phyloP scores from a whole-genome alignment of 768 basidiomycete genomes.

The Termitomyces sp. region DNA sequence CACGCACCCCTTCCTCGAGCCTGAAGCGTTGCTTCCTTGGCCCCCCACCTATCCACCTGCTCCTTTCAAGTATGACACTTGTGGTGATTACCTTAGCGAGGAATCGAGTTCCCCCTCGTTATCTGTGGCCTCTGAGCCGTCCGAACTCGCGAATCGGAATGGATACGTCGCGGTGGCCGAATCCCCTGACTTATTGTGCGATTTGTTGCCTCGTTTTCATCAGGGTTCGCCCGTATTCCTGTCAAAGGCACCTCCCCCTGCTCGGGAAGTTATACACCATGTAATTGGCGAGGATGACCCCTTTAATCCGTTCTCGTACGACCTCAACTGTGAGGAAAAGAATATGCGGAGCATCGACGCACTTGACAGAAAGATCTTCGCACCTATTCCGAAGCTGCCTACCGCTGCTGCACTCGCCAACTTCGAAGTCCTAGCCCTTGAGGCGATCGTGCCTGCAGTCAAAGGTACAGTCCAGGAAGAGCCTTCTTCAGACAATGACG shows the following conservation, averaged over 20 bases:
- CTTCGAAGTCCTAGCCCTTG: conserved; percentile 1
- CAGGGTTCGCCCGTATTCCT: background rate
- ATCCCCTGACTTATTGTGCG: background rate
- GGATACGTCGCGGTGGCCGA: background rate
- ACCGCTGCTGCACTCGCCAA: background rate
- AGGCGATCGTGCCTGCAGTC: background rate
- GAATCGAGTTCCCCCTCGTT: background rate
- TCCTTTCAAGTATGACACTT: background rate
- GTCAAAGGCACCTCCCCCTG: background rate
- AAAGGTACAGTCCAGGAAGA: background rate
- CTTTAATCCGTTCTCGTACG: conserved; percentile 3
- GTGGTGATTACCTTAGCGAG: background rate
- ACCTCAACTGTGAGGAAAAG: background rate
- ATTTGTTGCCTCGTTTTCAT: background rate
- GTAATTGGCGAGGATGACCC: background rate
- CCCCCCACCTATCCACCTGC: background rate
- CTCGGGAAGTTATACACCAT: background rate
- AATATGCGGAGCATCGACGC: background rate
- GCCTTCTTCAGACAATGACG: background rate
- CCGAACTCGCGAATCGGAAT: background rate
- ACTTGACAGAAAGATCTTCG: background rate
- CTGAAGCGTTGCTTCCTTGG: background rate
- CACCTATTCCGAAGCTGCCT: conserved; percentile 3
- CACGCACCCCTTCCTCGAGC: background rate
- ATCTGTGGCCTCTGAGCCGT: background rate